Percentiles rank a stretch among this genome's conserved stretches.
These are phyloP conservation scores for Kwoniella shandongensis DNA, from an alignment of 768 basidiomycete genomes.

Conservation along the genomic window DNA sequence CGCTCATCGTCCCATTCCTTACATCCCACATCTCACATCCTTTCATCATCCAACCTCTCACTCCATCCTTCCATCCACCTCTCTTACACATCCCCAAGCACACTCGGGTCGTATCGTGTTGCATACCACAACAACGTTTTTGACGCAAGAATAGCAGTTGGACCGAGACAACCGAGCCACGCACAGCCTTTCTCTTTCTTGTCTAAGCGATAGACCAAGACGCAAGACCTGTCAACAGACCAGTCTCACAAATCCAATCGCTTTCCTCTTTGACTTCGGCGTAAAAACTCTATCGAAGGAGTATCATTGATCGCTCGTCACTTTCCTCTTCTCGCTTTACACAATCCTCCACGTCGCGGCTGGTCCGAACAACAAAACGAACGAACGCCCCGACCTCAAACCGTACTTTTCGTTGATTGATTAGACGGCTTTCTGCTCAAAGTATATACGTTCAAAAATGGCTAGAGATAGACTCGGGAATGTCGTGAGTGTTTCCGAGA, in stretches of 20 bases:
- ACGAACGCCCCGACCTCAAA: neutral
- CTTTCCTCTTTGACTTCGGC: neutral
- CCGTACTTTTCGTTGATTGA: neutral
- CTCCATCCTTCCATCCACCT: too few relatives aligned
- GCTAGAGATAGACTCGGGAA: slow-evolving; percentile 81
- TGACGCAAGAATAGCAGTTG: too few relatives aligned
- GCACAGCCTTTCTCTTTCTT: neutral
- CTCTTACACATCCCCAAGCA: too few relatives aligned
- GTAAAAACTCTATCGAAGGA: neutral
- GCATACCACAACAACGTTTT: neutral
- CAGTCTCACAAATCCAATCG: too few relatives aligned
- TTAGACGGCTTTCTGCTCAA: neutral
- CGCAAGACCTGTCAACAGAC: neutral
- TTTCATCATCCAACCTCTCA: too few relatives aligned
- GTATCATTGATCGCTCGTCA: neutral
- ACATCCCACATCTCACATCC: too few relatives aligned
- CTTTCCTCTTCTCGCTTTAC: neutral
- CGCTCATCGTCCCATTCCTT: too few relatives aligned
- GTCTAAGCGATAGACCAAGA: neutral
- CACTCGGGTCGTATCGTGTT: too few relatives aligned
- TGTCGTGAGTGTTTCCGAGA: slow-evolving; percentile 42
- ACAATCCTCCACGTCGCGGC: slow-evolving; percentile 10
- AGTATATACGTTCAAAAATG: slow-evolving; percentile 56
- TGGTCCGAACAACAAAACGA: slow-evolving; percentile 19
- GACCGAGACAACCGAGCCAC: slow-evolving; percentile 2